These are phyloP conservation scores for Exophiala xenobiotica DNA, from an alignment of 2,329 filamentous ascomycete genomes.

Conservation along the genomic window DNA sequence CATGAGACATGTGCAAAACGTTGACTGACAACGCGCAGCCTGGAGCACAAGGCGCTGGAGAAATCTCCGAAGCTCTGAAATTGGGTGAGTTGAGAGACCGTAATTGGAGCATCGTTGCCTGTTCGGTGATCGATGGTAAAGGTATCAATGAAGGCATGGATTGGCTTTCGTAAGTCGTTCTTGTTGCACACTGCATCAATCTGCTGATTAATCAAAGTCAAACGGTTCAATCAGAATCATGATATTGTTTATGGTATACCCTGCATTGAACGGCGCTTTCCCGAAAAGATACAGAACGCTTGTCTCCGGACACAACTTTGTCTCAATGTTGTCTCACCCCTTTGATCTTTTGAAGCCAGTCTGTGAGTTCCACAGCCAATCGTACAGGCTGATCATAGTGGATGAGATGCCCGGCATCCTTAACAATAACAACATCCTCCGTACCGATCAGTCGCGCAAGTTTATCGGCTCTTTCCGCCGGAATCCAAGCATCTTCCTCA, in stretches of 20 bases:
- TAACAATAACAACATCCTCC: conserved; percentile 38
- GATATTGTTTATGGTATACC: conserved; percentile 11
- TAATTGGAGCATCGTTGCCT: conserved; percentile 99
- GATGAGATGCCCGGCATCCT: conserved; percentile 46
- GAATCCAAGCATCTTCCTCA: conserved; percentile 46
- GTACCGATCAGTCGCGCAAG: conserved; percentile 35
- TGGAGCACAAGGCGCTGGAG: conserved; percentile 90
- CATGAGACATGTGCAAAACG: not conserved
- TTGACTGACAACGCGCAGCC: conserved; percentile 59
- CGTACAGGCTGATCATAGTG: conserved; percentile 46
- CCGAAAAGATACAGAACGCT: not conserved
- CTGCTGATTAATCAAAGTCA: conserved; percentile 20
- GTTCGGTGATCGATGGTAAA: conserved; percentile 90
- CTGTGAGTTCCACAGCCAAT: conserved; percentile 40
- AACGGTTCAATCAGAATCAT: conserved; percentile 30
- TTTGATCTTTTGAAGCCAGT: conserved; percentile 34
- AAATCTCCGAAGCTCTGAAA: conserved; percentile 90
- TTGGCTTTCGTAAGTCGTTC: conserved; percentile 61
- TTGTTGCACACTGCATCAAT: not conserved
- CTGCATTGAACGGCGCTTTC: conserved; percentile 1
- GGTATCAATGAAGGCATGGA: conserved; percentile 98
- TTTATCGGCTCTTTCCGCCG: conserved; percentile 39
- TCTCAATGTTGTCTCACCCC: not conserved
- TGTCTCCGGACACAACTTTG: not conserved
- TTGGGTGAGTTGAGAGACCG: conserved; percentile 89